A percentile compares a stretch with the other conserved stretches of the same genome.
Conservation (phyloP, 2,329 filamentous ascomycete genomes). For the Blastomyces emzantsi region DNA sequence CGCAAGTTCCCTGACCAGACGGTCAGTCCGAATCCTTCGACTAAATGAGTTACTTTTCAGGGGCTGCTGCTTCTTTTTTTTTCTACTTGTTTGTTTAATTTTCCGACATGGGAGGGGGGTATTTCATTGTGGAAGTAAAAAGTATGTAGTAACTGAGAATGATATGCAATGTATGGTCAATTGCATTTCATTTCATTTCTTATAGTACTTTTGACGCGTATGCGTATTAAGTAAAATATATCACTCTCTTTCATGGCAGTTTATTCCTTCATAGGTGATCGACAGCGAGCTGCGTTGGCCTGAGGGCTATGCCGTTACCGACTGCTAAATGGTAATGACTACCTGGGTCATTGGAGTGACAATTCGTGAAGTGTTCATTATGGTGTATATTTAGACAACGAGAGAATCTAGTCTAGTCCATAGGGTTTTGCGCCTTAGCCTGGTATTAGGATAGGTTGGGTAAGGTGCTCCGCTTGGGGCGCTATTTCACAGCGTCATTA, state of each 20-base stretch:
- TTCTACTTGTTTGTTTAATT: not conserved
- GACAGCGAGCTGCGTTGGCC: not conserved
- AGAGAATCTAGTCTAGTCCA: not conserved
- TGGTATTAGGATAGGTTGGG: not conserved
- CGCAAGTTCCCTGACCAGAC: conserved; percentile 41
- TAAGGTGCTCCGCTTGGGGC: not conserved
- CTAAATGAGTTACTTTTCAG: not conserved
- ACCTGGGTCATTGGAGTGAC: not conserved
- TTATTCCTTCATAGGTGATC: not conserved
- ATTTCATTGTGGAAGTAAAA: not conserved
- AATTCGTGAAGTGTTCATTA: not conserved
- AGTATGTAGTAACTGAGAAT: not conserved
- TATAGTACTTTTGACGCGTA: not conserved
- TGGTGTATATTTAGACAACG: not conserved
- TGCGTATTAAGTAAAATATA: not conserved
- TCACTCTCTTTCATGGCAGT: not conserved
- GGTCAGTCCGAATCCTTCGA: not conserved
- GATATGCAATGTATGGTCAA: not conserved
- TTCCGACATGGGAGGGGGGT: not conserved
- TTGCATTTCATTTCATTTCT: not conserved
- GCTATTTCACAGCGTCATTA: not conserved
- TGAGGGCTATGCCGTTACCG: not conserved
- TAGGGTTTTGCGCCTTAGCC: not conserved
- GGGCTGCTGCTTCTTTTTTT: not conserved
- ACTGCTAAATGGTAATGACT: not conserved